These are phyloP conservation scores for Leccinum aurantiacum DNA, from an alignment of 768 basidiomycete genomes.

Conservation along the genomic window DNA sequence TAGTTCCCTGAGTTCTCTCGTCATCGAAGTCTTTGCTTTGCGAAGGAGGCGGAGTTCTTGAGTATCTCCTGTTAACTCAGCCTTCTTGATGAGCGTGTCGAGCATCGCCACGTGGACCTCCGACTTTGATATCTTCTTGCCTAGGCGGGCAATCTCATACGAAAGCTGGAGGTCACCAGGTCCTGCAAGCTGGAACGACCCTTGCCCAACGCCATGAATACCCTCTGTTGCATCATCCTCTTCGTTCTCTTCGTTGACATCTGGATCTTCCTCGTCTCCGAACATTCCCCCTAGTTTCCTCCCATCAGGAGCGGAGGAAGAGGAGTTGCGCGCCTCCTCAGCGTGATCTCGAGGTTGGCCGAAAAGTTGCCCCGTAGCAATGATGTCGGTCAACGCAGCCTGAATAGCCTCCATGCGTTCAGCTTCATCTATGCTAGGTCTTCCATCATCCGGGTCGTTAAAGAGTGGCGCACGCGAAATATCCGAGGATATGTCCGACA, in stretches of 20 bases:
- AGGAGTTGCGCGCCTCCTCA: conserved; percentile 9
- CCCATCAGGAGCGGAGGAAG: conserved; percentile 8
- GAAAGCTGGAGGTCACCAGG: conserved; percentile 90
- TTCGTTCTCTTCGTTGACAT: conserved; percentile 47
- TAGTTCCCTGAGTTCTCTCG: conserved; percentile 80
- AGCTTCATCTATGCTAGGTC: conserved; percentile 59
- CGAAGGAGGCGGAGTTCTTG: conserved; percentile 81
- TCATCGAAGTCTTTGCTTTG: conserved; percentile 80
- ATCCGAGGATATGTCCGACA: conserved; percentile 49
- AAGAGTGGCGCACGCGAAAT: conserved; percentile 75
- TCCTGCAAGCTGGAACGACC: conserved; percentile 72
- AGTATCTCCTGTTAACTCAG: conserved; percentile 88
- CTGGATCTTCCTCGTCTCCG: conserved; percentile 39
- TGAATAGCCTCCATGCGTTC: conserved; percentile 95
- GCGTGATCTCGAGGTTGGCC: conserved; percentile 17
- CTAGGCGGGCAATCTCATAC: conserved; percentile 79
- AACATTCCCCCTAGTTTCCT: conserved; percentile 34
- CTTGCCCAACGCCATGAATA: conserved; percentile 37
- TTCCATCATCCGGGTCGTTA: conserved; percentile 69
- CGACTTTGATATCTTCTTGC: conserved; percentile 71
- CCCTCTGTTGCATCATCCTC: conserved; percentile 34
- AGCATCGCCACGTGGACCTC: conserved; percentile 82
- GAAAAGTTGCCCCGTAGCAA: conserved; percentile 72
- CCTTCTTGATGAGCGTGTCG: conserved; percentile 87
- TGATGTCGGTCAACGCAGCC: conserved; percentile 93